These are phyloP conservation scores for Nothophaeocryptopus gaeumannii DNA, from an alignment of 2,329 filamentous ascomycete species.

Conservation along the genomic window DNA sequence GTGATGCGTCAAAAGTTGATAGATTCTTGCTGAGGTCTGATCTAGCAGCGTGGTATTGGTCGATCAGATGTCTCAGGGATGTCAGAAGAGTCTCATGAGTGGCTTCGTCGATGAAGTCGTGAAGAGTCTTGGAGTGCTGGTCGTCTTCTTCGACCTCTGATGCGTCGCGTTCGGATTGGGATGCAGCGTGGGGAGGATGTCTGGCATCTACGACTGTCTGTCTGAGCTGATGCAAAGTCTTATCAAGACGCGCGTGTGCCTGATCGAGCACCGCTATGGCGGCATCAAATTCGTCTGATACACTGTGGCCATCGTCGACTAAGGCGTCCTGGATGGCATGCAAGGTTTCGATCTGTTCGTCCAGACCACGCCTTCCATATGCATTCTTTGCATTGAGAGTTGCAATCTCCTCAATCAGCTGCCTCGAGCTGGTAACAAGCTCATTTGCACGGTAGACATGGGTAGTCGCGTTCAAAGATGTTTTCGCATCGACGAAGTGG, in stretches of 20 bases:
- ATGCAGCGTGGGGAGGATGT: constrained; percentile 45
- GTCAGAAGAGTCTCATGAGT: constrained; percentile 65
- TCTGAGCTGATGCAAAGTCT: constrained; percentile 64
- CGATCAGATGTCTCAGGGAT: constrained; percentile 67
- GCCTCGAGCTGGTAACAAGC: constrained; percentile 72
- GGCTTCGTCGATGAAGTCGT: constrained; percentile 74
- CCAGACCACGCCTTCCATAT: constrained; percentile 42
- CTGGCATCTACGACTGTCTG: constrained; percentile 62
- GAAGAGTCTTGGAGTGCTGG: constrained; percentile 55
- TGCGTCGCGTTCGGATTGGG: neutral
- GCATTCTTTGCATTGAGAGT: constrained; percentile 59
- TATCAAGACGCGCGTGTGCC: constrained; percentile 62
- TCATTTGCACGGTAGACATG: constrained; percentile 81
- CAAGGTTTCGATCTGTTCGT: constrained; percentile 45
- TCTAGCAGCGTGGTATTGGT: constrained; percentile 67
- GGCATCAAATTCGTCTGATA: constrained; percentile 45
- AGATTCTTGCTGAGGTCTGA: constrained; percentile 54
- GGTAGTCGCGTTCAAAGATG: constrained; percentile 77
- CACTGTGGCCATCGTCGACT: constrained; percentile 41
- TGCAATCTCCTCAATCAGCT: constrained; percentile 73
- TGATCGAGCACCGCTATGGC: constrained; percentile 54
- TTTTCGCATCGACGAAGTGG: constrained; percentile 82
- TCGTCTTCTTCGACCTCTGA: constrained; percentile 5
- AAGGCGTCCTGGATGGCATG: constrained; percentile 45
- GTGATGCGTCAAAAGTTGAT: constrained; percentile 69